These are phyloP conservation scores for Inga oerstediana DNA, from an alignment of 306 rosid species.

Conservation along the genomic window DNA sequence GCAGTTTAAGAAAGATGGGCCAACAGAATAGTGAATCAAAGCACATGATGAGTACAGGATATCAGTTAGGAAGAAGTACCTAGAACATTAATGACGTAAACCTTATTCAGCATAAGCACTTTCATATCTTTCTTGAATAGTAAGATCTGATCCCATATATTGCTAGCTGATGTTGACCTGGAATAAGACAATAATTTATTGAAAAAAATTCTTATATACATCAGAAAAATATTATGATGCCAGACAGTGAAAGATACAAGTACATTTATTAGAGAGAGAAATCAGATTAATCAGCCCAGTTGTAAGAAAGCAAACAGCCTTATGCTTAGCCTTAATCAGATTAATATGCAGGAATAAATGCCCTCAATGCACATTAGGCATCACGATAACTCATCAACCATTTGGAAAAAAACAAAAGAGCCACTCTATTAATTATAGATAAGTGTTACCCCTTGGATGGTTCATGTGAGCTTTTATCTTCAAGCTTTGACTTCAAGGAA, in stretches of 20 bases:
- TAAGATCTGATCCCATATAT: constrained; percentile 35
- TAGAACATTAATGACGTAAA: constrained; percentile 68
- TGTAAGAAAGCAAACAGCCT: neutral
- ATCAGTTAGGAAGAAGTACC: constrained; percentile 53
- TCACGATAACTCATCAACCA: neutral
- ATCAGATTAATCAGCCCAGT: neutral
- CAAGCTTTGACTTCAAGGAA: constrained; percentile 39
- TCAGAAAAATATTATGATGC: constrained; percentile 25
- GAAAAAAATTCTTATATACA: neutral
- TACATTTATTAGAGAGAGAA: constrained; percentile 16
- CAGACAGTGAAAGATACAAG: constrained; percentile 12
- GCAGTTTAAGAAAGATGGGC: constrained; percentile 20
- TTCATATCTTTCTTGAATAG: constrained; percentile 64
- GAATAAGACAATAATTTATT: constrained; percentile 20
- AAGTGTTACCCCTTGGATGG: constrained; percentile 52
- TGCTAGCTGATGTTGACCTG: constrained; percentile 45
- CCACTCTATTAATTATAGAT: neutral
- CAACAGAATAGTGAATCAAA: constrained; percentile 16
- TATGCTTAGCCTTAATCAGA: neutral
- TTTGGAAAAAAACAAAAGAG: neutral
- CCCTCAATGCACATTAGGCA: neutral
- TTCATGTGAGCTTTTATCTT: constrained; percentile 41
- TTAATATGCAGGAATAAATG: neutral
- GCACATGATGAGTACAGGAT: constrained; percentile 14
- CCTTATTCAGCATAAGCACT: constrained; percentile 66